These are phyloP conservation scores for Insectozyma bohioensis DNA, from an alignment of 1,139 yeast genomes.

Conservation along the genomic window DNA sequence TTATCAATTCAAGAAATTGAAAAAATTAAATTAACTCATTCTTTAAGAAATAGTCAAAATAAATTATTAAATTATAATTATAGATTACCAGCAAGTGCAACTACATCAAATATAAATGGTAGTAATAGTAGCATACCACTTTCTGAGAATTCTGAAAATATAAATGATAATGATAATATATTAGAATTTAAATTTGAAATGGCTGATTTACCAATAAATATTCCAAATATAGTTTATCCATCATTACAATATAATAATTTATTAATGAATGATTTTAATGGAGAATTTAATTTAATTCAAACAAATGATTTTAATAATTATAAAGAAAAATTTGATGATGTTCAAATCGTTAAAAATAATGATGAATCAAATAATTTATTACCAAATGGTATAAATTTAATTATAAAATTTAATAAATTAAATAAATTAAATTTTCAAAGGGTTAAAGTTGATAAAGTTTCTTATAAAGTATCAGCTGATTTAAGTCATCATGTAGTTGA, in stretches of 20 bases:
- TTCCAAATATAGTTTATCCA: slow-evolving; percentile 24
- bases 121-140: too few relatives aligned
- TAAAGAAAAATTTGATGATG: too few relatives aligned
- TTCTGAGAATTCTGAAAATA: neutral
- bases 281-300: slow-evolving; percentile 19
- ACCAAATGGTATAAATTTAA: slow-evolving; percentile 11
- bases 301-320: slow-evolving; percentile 11
- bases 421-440: slow-evolving; percentile 7
- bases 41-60: slow-evolving; percentile 30
- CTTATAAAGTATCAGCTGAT: slow-evolving; percentile 10
- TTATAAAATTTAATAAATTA: slow-evolving; percentile 7
- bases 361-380: slow-evolving; percentile 4
- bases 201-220: slow-evolving; percentile 21
- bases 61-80: slow-evolving; percentile 26
- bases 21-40: slow-evolving; percentile 28
- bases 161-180: slow-evolving; percentile 7
- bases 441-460: slow-evolving; percentile 5
- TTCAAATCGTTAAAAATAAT: slow-evolving; percentile 1
- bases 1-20: slow-evolving; percentile 26
- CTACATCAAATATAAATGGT: too few relatives aligned
- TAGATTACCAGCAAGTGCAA: slow-evolving; percentile 28
- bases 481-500: slow-evolving; percentile 14
- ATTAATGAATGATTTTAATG: slow-evolving; percentile 20
- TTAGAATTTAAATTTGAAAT: slow-evolving; percentile 29
- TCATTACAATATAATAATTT: slow-evolving; percentile 25